Evolutionary conservation across 441 rosid species (phyloP).

Genomic region (Syzygium malaccense): DNA sequence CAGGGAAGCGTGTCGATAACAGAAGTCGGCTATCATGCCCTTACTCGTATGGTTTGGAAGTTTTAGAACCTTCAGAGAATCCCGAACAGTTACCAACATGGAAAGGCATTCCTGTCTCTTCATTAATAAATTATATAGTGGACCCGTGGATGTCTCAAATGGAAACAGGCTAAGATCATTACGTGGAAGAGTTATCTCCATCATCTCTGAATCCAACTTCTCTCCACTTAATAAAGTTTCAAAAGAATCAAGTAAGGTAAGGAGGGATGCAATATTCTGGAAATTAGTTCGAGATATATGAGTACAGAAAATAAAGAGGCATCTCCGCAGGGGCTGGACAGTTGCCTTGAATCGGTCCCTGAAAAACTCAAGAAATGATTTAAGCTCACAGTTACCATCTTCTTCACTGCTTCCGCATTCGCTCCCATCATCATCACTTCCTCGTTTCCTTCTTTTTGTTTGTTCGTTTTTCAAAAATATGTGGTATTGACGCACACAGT

Average conservation of each 20-base stretch:
- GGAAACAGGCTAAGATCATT: not conserved
- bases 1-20: slow-evolving; percentile 16
- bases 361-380: slow-evolving; percentile 23
- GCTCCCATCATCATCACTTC: not conserved
- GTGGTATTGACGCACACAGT: slow-evolving; percentile 13
- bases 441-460: not conserved
- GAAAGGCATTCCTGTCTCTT: slow-evolving; percentile 17
- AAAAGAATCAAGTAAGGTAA: slow-evolving; percentile 20
- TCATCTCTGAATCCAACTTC: slow-evolving; percentile 8
- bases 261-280: slow-evolving; percentile 9
- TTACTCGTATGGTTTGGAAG: slow-evolving; percentile 6
- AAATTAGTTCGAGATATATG: slow-evolving; percentile 17
- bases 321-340: slow-evolving; percentile 9
- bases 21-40: slow-evolving; percentile 6
- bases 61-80: slow-evolving; percentile 1
- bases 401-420: not conserved
- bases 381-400: not conserved
- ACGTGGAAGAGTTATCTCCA: slow-evolving; percentile 15
- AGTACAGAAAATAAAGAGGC: slow-evolving; percentile 14
- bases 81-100: not conserved
- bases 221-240: slow-evolving; percentile 1
- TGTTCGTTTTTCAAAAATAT: slow-evolving; percentile 7
- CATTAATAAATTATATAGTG: not conserved
- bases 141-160: not conserved
- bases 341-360: slow-evolving; percentile 6